Evolutionary conservation across 2,329 filamentous ascomycete species (phyloP).

Genomic region (Ceratocystis cubensis): DNA sequence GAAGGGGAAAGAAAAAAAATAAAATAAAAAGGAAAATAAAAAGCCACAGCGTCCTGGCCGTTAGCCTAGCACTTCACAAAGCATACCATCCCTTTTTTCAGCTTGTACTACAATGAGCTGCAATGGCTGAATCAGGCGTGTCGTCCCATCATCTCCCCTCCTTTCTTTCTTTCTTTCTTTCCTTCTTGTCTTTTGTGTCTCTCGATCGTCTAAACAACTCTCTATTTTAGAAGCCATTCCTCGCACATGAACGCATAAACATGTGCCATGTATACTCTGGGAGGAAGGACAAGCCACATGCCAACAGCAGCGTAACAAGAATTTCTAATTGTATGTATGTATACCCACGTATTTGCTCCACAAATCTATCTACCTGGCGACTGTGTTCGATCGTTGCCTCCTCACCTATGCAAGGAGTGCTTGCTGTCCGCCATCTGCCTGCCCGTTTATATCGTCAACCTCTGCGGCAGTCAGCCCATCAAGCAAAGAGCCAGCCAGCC

Average conservation of each 20-base stretch:
- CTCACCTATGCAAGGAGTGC: too few relatives aligned
- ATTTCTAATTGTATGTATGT: background rate
- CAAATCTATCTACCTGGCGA: background rate
- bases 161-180: background rate
- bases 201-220: background rate
- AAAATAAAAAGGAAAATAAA: background rate
- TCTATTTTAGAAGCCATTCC: background rate
- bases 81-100: background rate
- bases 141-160: background rate
- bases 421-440: too few relatives aligned
- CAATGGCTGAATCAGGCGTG: background rate
- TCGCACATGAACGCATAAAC: too few relatives aligned
- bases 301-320: background rate
- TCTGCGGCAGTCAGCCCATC: too few relatives aligned
- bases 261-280: background rate
- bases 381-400: background rate
- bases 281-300: background rate
- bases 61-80: background rate
- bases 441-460: too few relatives aligned
- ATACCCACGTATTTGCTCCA: background rate
- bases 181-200: background rate
- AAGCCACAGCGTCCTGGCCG: background rate
- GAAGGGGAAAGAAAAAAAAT: background rate
- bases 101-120: slow-evolving; percentile 9
- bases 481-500: too few relatives aligned